Conservation (phyloP, 345 rosid species). For the Moricandia arvensis region DNA sequence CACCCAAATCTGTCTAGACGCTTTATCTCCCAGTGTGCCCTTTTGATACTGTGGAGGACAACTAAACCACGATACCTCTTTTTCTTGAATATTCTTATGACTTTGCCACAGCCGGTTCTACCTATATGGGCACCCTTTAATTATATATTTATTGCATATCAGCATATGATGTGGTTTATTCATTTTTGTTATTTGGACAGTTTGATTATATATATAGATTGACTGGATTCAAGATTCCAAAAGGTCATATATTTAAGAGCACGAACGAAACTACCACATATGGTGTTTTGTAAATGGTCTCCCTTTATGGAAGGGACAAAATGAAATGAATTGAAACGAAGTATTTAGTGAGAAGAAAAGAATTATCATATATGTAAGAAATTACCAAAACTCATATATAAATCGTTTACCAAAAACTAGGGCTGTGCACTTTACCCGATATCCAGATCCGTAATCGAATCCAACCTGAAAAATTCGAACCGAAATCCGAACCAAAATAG, state of each 20-base stretch:
- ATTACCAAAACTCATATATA: too few species aligned
- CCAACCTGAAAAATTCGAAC: too few species aligned
- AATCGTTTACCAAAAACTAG: too few species aligned
- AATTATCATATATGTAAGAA: too few species aligned
- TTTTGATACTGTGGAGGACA: constrained; percentile 23
- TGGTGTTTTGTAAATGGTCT: too few species aligned
- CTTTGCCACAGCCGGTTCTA: not conserved
- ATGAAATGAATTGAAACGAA: too few species aligned
- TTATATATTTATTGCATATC: not conserved
- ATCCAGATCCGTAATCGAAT: too few species aligned
- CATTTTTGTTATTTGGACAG: not conserved
- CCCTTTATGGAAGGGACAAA: too few species aligned
- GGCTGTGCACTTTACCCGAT: too few species aligned
- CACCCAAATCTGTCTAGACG: constrained; percentile 29
- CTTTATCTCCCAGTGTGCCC: not conserved
- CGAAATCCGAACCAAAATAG: too few species aligned
- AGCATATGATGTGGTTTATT: not conserved
- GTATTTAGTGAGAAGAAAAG: too few species aligned
- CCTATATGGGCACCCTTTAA: not conserved
- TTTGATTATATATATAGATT: constrained; percentile 4
- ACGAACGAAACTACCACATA: too few species aligned
- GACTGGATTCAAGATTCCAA: constrained; percentile 25
- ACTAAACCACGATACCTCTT: constrained; percentile 23
- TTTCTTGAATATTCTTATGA: not conserved
- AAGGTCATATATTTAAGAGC: not conserved